These are phyloP conservation scores for Trifolium subterraneum DNA, from an alignment of 306 rosid species.

Conservation along the genomic window DNA sequence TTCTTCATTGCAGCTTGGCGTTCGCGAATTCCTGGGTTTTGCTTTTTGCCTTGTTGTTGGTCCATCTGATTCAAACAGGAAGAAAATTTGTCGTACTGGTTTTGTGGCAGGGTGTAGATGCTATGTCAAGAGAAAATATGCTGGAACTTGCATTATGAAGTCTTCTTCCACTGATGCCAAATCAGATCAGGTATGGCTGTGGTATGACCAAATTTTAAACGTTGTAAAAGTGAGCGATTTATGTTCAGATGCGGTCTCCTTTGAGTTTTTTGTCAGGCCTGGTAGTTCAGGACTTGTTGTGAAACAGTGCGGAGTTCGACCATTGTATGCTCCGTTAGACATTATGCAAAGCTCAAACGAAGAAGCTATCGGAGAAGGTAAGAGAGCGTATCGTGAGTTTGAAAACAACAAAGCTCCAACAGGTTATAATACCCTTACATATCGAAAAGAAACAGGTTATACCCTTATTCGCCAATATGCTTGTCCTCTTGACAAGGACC, in stretches of 20 bases:
- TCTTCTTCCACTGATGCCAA: neutral
- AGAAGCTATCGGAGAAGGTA: neutral
- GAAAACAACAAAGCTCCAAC: neutral
- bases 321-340: conserved; percentile 3
- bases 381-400: neutral
- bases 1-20: too few species aligned
- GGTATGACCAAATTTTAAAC: neutral
- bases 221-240: neutral
- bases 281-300: neutral
- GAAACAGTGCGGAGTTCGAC: conserved; percentile 13
- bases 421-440: too few species aligned
- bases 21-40: neutral
- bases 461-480: neutral
- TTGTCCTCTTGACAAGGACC: neutral
- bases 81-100: neutral
- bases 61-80: neutral
- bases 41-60: conserved; percentile 22
- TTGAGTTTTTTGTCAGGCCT: conserved; percentile 1
- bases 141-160: neutral
- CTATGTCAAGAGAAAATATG: neutral
- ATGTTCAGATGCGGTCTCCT: neutral
- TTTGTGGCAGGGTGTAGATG: conserved; percentile 11
- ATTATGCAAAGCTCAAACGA: neutral
- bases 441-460: too few species aligned
- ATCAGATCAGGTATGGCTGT: conserved; percentile 22